Evolutionary conservation across 306 rosid genomes (phyloP), one percentile per base, ranked within the genome.

Genomic region (Ziziphus jujuba): DNA sequence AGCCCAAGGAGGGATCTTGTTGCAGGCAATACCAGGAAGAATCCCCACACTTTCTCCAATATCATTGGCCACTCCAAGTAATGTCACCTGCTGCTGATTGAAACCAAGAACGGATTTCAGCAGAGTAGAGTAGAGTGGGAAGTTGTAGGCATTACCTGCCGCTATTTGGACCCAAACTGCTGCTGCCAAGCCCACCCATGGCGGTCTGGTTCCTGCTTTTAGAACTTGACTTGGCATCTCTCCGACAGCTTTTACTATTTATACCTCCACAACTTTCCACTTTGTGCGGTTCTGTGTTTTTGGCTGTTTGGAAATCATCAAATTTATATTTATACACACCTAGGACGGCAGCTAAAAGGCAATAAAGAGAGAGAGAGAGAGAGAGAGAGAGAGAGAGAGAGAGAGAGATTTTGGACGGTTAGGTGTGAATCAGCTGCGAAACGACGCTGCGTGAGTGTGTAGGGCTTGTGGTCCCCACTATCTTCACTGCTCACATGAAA

Each of bases 131-230:
- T 77, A 92, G 31, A 92, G 96, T 0, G 96, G 88, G 66, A 92
- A 92, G 83, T 75, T 85, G 69, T 77, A 84, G 52, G 80, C 28
- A 63, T 82, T 78, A 0, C 91, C 91, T 6, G 90, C 81, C 10
- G 89, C 91, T 28, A 85, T 75, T 82, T 85, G 80, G 36, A 85
- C 75, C 98, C 98, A 92, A 55, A 85, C 89, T 10, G 96, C 98
- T 8, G 96, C 95, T 6, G 79, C 95, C 74, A 91, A 88, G 47
- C 96, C 98, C 35, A 91, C 96, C 98, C 96, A 91, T 50, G 96
- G 98, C 1, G 98, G 95, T 22, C 98, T 73, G 70, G 87, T 91
- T 23, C 98, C 98, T 11, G 77, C 89, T 84, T 92, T 92, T 35
- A 85, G 71, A 70, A 72, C 82, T 35, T 43, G 61, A 12, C 57